Evolutionary conservation across 257 asterid genomes (phyloP), one percentile per base, ranked within the genome.

Genomic region (Thymus mandschuricus): DNA sequence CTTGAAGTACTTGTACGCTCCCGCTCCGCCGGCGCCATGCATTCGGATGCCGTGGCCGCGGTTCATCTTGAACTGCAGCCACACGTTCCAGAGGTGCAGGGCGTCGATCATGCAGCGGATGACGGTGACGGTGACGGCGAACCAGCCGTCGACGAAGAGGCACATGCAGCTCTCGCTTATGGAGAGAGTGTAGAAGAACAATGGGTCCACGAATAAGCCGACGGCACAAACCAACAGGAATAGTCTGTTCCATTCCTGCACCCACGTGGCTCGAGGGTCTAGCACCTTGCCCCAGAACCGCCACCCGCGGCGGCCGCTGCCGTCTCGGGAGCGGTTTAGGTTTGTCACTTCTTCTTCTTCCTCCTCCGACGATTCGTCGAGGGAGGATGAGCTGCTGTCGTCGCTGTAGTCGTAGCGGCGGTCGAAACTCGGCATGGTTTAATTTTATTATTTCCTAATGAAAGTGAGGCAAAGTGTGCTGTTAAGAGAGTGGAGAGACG

Each of bases 61-160:
- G 75, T 72, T 80, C 78, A 84, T 75, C 73, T 79, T 86, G 72
- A 88, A 83, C 84, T 87, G 97, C n/a, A 94, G 72, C 93, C 96
- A 89, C 85, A 89, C 88, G 83, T 92, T 92, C 86, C 89, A 88
- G 28, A 92, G 71, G 80, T 95, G 96, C 31, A 89, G 63, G 28
- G 96, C 87, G 70, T 95, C 99, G 5, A 90, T 87, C 91, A 88
- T 84, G 95, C 91, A 89, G 41, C 98, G 92, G 78, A 92, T 90
- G 31, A 74, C 91, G 1, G 98, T 92, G 52, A 95, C 93, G 50
- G 92, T 82, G 68, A 83, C 72, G 34, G 96, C 85, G 75, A 95
- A 89, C 98, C 99, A 95, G 1, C 97, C 98, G 74, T 95, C 99
- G 5, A 95, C 81, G 56, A 85, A 95, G 34, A 95, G 85, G 69